Percentiles rank a stretch among this genome's conserved stretches.
phyloP scores from a whole-genome alignment of 2,329 filamentous ascomycete genomes.

The Diplodia sapinea region DNA sequence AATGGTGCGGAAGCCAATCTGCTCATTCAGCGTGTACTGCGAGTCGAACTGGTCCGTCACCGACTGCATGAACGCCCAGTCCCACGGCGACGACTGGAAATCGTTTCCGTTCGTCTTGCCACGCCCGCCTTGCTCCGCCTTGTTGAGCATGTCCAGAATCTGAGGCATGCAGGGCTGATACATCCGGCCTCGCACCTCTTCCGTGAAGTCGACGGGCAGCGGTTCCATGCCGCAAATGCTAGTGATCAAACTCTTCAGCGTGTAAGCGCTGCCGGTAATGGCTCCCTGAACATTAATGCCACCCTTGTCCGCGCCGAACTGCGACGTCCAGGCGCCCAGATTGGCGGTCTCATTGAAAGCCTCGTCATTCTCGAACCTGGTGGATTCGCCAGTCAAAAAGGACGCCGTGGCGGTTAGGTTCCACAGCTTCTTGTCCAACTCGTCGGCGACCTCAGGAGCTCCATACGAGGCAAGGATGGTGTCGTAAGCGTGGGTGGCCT shows the following conservation, averaged over 20 bases:
- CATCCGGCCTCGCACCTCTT: constrained; percentile 45
- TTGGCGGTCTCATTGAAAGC: constrained; percentile 1
- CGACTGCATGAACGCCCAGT: constrained; percentile 43
- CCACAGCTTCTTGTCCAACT: constrained; percentile 40
- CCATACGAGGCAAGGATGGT: constrained; percentile 40
- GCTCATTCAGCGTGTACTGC: constrained; percentile 43
- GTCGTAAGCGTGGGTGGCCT: constrained; percentile 45
- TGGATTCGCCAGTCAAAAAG: constrained; percentile 46
- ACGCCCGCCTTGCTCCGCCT: constrained; percentile 23
- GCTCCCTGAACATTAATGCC: constrained; percentile 41
- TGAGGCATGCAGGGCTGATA: constrained; percentile 52
- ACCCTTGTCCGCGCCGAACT: constrained; percentile 36
- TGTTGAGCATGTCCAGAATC: constrained; percentile 47
- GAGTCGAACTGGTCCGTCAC: constrained; percentile 50
- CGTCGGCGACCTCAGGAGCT: constrained; percentile 31
- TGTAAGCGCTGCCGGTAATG: constrained; percentile 48
- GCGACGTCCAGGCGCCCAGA: background rate
- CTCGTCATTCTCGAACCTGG: constrained; percentile 39
- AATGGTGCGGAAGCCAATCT: constrained; percentile 45
- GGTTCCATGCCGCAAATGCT: constrained; percentile 51
- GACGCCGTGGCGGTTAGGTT: constrained; percentile 43
- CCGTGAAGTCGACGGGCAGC: constrained; percentile 49
- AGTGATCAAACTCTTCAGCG: constrained; percentile 48
- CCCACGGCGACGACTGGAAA: constrained; percentile 30
- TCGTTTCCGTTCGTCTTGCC: background rate